phyloP scores from a whole-genome alignment of 1,284 basidiomycete genomes.

The Ustilago trichophora region DNA sequence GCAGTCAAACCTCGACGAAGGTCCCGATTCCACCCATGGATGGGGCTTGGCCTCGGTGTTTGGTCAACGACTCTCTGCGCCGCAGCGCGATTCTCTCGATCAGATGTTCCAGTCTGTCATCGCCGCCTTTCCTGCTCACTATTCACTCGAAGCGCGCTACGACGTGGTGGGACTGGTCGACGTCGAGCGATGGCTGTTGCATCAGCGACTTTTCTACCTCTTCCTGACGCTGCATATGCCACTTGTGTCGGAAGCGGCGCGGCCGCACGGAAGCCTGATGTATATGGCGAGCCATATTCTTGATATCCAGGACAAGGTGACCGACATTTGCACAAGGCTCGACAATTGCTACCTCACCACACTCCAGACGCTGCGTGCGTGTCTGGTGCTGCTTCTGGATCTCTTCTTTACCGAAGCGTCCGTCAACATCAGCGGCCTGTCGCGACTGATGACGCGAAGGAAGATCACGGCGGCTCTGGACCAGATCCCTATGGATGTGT shows the following conservation, averaged over 20 bases:
- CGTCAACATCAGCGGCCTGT: constrained; percentile 18
- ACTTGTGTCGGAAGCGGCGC: constrained; percentile 21
- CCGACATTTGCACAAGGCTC: constrained; percentile 9
- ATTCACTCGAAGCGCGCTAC: constrained; percentile 35
- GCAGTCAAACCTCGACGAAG: constrained; percentile 19
- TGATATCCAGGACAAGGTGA: constrained; percentile 39
- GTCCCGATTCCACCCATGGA: constrained; percentile 7
- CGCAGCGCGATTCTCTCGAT: constrained; percentile 33
- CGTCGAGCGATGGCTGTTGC: constrained; percentile 39
- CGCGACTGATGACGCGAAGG: constrained; percentile 33
- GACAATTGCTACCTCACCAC: constrained; percentile 26
- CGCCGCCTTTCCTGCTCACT: constrained; percentile 33
- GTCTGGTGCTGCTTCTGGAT: constrained; percentile 29
- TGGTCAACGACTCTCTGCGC: constrained; percentile 21
- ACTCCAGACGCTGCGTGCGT: constrained; percentile 34
- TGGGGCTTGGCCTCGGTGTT: constrained; percentile 35
- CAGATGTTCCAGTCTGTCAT: constrained; percentile 31
- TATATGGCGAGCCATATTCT: constrained; percentile 41
- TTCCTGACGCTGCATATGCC: constrained; percentile 41
- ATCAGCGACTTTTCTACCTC: constrained; percentile 33
- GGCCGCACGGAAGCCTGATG: constrained; percentile 37
- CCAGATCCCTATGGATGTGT: constrained; percentile 22
- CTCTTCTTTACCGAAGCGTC: constrained; percentile 26
- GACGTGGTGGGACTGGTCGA: constrained; percentile 20
- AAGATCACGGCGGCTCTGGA: constrained; percentile 32